Conservation (phyloP, 352 stramenopile species). For the Globisporangium carolinianum region DNA sequence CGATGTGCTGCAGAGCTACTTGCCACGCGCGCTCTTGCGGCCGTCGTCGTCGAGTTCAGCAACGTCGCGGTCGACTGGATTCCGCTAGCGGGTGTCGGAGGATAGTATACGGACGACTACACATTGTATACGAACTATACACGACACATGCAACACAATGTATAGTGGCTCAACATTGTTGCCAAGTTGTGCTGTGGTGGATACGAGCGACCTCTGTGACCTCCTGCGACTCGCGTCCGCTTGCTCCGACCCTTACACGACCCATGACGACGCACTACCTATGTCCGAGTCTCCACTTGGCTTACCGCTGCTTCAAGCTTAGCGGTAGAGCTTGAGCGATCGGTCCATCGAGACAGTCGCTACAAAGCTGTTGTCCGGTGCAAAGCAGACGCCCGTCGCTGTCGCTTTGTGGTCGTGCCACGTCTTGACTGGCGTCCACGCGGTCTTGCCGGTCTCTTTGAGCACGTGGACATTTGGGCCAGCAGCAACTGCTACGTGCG, state of each 20-base stretch:
- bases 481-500: conserved; percentile 44
- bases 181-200: no score
- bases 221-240: no score
- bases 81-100: no score
- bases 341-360: conserved; percentile 71
- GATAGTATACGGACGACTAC: no score
- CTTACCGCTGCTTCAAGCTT: not conserved
- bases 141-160: no score
- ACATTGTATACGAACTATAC: no score
- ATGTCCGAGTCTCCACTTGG: no score
- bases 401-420: conserved; percentile 62
- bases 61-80: no score
- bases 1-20: conserved; percentile 71
- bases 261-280: no score
- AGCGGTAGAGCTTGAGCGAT: conserved; percentile 61
- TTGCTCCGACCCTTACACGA: no score
- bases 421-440: conserved; percentile 53
- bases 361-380: conserved; percentile 52
- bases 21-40: conserved; percentile 28
- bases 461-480: conserved; percentile 38
- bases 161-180: no score
- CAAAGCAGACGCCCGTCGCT: conserved; percentile 55
- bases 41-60: conserved; percentile 19
- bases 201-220: no score
- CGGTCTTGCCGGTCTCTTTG: conserved; percentile 58